Percentiles rank a stretch among this genome's conserved stretches.
Evolutionary conservation across 2,329 filamentous ascomycete species (phyloP).

Genomic region (Delphinella strobiligena): DNA sequence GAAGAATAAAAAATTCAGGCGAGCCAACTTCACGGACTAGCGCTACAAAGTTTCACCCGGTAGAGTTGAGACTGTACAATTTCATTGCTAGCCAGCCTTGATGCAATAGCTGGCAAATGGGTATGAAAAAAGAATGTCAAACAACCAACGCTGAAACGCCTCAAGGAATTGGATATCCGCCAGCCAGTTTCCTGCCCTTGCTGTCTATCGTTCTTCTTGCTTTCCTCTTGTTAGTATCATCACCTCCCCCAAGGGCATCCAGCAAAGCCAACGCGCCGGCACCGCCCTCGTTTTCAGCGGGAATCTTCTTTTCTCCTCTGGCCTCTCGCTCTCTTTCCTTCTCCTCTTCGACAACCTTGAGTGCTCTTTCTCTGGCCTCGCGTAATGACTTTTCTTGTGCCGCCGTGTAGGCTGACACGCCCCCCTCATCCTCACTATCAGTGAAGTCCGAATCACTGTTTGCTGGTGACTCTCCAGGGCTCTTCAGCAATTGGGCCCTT

Average conservation of each 20-base stretch:
- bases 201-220: background rate
- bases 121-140: background rate
- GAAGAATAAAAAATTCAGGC: no score
- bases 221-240: background rate
- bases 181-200: background rate
- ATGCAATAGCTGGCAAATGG: background rate
- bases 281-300: conserved; percentile 17
- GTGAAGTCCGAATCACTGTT: conserved; percentile 14
- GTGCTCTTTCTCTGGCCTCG: conserved; percentile 21
- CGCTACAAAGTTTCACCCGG: no score
- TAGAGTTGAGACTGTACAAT: no score
- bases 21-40: no score
- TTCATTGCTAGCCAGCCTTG: background rate
- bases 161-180: background rate
- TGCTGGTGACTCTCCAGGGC: conserved; percentile 19
- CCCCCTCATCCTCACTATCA: conserved; percentile 16
- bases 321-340: conserved; percentile 15
- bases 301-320: conserved; percentile 9
- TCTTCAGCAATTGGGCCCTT: conserved; percentile 16
- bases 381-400: conserved; percentile 22
- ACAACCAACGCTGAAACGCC: background rate
- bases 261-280: conserved; percentile 21
- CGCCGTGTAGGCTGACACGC: conserved; percentile 14
- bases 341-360: conserved; percentile 20
- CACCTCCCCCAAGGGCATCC: conserved; percentile 5